Percentiles rank a stretch among this genome's conserved stretches.
These are phyloP conservation scores for Thalia dealbata DNA, from an alignment of 176 grass and related monocot genomes.

Conservation along the genomic window DNA sequence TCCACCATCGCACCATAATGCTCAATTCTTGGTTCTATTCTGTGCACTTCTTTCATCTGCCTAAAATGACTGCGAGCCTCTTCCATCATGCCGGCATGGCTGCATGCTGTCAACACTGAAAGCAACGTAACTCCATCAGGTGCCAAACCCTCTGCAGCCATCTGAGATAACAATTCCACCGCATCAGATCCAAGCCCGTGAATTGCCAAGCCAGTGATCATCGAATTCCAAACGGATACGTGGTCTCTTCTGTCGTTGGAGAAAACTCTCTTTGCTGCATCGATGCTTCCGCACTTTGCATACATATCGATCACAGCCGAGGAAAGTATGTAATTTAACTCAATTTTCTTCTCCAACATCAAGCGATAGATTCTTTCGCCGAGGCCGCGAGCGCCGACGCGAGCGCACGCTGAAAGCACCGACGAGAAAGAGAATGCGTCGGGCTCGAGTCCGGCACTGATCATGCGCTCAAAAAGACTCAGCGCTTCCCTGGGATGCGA, in stretches of 20 bases:
- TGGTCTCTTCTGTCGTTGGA: slow-evolving; percentile 22
- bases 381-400: slow-evolving; percentile 32
- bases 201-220: slow-evolving; percentile 48
- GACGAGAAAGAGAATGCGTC: slow-evolving; percentile 59
- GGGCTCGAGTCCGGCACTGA: slow-evolving; percentile 39
- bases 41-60: slow-evolving; percentile 37
- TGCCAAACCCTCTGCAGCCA: slow-evolving; percentile 39
- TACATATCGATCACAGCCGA: slow-evolving; percentile 67
- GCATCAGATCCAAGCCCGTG: slow-evolving; percentile 49
- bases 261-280: slow-evolving; percentile 41
- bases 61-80: slow-evolving; percentile 35
- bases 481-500: slow-evolving; percentile 35
- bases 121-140: slow-evolving; percentile 57
- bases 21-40: slow-evolving; percentile 37
- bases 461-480: slow-evolving; percentile 44
- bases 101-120: slow-evolving; percentile 57
- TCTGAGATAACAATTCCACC: slow-evolving; percentile 30
- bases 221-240: slow-evolving; percentile 50
- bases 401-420: slow-evolving; percentile 53
- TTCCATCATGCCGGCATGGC: slow-evolving; percentile 57
- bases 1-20: slow-evolving; percentile 66
- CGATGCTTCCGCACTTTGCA: slow-evolving; percentile 59
- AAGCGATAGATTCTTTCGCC: slow-evolving; percentile 49
- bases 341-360: slow-evolving; percentile 36
- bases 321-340: slow-evolving; percentile 46